These are phyloP conservation scores for Tothia fuscella DNA, from an alignment of 2,329 filamentous ascomycete species.

Conservation along the genomic window DNA sequence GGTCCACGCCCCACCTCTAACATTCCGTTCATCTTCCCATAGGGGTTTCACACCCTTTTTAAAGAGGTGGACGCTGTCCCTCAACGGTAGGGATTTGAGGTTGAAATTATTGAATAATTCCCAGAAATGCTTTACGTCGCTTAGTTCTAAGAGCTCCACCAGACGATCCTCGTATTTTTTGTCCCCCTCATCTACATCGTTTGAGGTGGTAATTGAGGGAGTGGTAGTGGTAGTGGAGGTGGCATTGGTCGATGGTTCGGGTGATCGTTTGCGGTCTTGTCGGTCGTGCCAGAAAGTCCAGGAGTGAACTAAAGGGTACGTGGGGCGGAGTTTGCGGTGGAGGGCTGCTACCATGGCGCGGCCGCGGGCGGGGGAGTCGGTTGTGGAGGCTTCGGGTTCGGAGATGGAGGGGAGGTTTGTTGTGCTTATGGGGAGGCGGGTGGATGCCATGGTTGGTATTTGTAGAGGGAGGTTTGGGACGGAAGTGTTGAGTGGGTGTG, in stretches of 20 bases:
- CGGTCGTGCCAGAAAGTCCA: conserved; percentile 43
- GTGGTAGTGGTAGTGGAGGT: conserved; percentile 20
- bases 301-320: conserved; percentile 38
- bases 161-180: conserved; percentile 34
- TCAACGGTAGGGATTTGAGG: conserved; percentile 54
- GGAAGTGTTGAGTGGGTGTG: neutral
- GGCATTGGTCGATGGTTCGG: conserved; percentile 12
- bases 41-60: conserved; percentile 72
- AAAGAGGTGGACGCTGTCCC: conserved; percentile 61
- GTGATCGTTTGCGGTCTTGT: conserved; percentile 22
- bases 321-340: conserved; percentile 30
- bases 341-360: conserved; percentile 53
- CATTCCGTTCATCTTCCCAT: conserved; percentile 79
- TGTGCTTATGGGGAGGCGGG: conserved; percentile 14
- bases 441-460: conserved; percentile 3
- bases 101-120: conserved; percentile 57
- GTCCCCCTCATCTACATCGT: too few relatives aligned
- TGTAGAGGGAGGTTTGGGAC: too few relatives aligned
- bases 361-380: conserved; percentile 60
- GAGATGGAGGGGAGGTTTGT: conserved; percentile 46
- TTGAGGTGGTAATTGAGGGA: conserved; percentile 15
- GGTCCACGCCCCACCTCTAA: conserved; percentile 79
- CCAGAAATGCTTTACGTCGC: conserved; percentile 38
- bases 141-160: conserved; percentile 33
- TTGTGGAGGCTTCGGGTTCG: conserved; percentile 47